Evolutionary conservation across 257 asterid genomes (phyloP).

Genomic region (Rehmannia glutinosa): DNA sequence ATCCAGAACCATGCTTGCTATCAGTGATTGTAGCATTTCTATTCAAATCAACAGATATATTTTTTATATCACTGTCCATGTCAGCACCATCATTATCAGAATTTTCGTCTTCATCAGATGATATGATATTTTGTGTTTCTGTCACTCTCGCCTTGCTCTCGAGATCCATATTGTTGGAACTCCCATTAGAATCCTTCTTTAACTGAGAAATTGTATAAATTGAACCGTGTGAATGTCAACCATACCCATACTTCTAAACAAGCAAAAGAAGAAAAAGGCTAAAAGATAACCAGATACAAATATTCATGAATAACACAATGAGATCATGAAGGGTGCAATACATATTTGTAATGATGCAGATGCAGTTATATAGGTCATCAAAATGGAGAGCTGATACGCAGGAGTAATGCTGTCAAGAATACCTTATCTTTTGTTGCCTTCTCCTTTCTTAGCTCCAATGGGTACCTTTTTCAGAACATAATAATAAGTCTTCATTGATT

Average conservation of each 20-base stretch:
- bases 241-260: background rate
- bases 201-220: conserved; percentile 41
- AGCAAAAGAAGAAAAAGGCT: background rate
- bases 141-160: conserved; percentile 31
- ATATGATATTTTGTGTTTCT: conserved; percentile 30
- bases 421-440: conserved; percentile 88
- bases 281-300: background rate
- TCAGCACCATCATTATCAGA: conserved; percentile 46
- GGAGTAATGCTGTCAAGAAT: conserved; percentile 8
- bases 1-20: conserved; percentile 30
- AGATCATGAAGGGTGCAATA: background rate
- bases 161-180: conserved; percentile 28
- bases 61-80: conserved; percentile 39
- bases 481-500: conserved; percentile 17
- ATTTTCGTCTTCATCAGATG: conserved; percentile 49
- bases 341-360: background rate
- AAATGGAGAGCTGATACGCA: background rate
- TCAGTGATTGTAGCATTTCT: conserved; percentile 38
- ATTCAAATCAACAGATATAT: conserved; percentile 50
- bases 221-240: conserved; percentile 11
- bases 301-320: background rate
- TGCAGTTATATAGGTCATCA: background rate
- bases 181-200: conserved; percentile 50
- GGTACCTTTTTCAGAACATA: conserved; percentile 57
- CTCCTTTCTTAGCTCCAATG: conserved; percentile 91